These are phyloP conservation scores for Ettlia oleoabundans DNA, from an alignment of 139 green algal genomes.

Conservation along the genomic window DNA sequence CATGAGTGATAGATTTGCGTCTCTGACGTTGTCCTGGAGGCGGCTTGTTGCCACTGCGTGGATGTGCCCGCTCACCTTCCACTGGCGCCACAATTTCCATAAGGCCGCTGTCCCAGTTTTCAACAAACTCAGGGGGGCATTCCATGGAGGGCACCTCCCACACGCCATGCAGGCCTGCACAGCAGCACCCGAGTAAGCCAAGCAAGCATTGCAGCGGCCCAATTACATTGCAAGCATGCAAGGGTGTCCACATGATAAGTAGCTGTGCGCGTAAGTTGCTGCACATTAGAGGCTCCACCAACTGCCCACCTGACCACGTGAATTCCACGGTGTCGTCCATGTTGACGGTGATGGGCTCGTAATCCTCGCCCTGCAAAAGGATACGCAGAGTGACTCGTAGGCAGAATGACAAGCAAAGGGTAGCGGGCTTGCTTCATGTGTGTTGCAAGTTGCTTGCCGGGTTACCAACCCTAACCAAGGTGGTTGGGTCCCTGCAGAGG, in stretches of 20 bases:
- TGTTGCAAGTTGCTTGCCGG: too few species aligned
- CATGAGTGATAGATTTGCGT: too few species aligned
- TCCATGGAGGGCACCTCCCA: background rate
- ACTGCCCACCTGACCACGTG: background rate
- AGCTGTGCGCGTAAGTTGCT: background rate
- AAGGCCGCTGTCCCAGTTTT: background rate
- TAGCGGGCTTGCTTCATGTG: too few species aligned
- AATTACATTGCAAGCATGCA: too few species aligned
- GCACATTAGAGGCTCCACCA: background rate
- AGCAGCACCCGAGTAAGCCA: background rate
- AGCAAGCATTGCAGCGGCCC: too few species aligned
- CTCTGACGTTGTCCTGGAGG: too few species aligned
- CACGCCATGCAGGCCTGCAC: background rate
- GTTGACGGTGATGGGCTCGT: background rate
- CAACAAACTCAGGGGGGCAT: background rate
- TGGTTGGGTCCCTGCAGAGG: too few species aligned
- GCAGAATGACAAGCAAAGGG: too few species aligned
- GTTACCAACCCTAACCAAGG: too few species aligned
- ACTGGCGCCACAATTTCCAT: background rate
- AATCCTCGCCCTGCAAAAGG: background rate
- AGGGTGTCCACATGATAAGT: too few species aligned
- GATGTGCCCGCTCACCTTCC: background rate
- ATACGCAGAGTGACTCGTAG: too few species aligned
- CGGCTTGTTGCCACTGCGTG: too few species aligned
- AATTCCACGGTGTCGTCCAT: background rate